Evolutionary conservation across 176 grass and related monocot genomes (phyloP).

Genomic region (Carex littledalei): DNA sequence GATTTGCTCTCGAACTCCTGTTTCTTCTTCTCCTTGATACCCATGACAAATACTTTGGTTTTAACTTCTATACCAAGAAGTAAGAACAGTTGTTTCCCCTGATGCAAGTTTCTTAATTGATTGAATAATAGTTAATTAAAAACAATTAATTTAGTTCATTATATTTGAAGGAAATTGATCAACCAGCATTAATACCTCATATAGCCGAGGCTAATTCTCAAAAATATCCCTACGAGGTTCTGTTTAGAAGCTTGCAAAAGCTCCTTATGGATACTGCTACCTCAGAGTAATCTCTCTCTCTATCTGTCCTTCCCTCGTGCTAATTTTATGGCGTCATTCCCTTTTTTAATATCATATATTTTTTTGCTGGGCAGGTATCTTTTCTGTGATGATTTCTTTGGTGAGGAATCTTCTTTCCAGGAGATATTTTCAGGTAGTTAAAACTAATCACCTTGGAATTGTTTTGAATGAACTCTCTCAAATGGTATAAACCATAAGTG

Average conservation of each 20-base stretch:
- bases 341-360: not conserved
- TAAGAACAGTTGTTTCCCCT: not conserved
- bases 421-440: constrained; percentile 96
- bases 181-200: constrained; percentile 97
- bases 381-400: constrained; percentile 96
- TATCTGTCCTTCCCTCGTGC: not conserved
- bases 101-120: not conserved
- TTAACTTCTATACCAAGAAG: not conserved
- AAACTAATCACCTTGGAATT: not conserved
- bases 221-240: constrained; percentile 98
- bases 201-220: constrained; percentile 96
- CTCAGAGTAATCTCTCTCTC: constrained; percentile 56
- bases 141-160: constrained; percentile 13
- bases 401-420: constrained; percentile 83
- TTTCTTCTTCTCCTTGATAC: not conserved
- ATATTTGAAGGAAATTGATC: constrained; percentile 90
- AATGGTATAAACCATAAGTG: not conserved
- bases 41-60: not conserved
- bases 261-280: constrained; percentile 97
- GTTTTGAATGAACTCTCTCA: not conserved
- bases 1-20: not conserved
- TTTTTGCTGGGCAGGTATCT: constrained; percentile 50
- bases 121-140: not conserved
- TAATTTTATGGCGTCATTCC: not conserved
- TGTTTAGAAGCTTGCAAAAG: constrained; percentile 99